Evolutionary conservation across 805 yeast genomes (phyloP).

Genomic region (Starmerella potacharoeniae): DNA sequence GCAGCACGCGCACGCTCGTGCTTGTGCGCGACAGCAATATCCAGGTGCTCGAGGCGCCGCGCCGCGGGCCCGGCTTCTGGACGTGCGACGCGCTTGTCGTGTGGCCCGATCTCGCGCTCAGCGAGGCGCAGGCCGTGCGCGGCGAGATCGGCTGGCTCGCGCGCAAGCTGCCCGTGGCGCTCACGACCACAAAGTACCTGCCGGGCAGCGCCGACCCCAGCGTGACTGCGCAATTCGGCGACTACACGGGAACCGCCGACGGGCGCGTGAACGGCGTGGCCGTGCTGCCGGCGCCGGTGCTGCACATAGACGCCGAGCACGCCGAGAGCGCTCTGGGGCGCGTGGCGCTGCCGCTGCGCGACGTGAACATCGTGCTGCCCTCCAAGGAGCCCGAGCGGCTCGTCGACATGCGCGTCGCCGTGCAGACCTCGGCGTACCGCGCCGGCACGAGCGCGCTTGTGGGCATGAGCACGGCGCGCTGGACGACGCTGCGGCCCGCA

Average conservation of each 20-base stretch:
- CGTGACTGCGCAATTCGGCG: constrained; percentile 6
- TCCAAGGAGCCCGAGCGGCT: not conserved
- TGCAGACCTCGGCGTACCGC: not conserved
- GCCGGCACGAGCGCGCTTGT: not conserved
- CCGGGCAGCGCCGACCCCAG: constrained; percentile 3
- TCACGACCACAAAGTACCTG: not conserved
- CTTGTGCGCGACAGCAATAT: constrained; percentile 11
- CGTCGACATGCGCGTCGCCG: constrained; percentile 3
- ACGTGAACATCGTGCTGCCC: constrained; percentile 3
- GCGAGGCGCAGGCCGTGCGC: not conserved
- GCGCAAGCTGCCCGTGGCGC: not conserved
- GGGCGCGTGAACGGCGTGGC: constrained; percentile 4
- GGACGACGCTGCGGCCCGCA: not conserved
- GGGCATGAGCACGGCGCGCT: not conserved
- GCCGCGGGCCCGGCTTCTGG: not conserved
- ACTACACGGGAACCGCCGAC: constrained; percentile 1
- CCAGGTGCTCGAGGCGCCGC: constrained; percentile 8
- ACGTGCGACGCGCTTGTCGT: not conserved
- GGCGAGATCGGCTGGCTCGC: constrained; percentile 6
- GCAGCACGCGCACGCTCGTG: not conserved
- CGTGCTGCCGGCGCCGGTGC: constrained; percentile 12
- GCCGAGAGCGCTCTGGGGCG: not conserved
- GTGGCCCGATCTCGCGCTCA: not conserved
- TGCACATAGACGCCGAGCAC: not conserved
- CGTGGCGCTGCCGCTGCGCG: constrained; percentile 6